A percentile compares a stretch with the other conserved stretches of the same genome.
phyloP scores from a whole-genome alignment of 768 basidiomycete genomes.

The Tricholoma bakamatsutake region DNA sequence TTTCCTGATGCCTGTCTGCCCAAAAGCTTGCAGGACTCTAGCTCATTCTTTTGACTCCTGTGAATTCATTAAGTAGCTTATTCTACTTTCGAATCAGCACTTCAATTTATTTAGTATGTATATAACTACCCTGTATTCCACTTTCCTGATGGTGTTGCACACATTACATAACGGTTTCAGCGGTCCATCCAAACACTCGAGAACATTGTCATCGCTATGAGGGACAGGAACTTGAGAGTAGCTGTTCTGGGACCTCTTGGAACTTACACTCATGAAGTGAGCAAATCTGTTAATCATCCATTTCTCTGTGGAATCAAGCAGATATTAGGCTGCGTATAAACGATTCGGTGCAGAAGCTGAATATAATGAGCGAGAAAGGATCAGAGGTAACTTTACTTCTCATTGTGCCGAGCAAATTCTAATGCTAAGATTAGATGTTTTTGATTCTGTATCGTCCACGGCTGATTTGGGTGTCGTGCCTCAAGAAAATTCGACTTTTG shows the following conservation, averaged over 20 bases:
- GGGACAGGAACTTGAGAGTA: conserved; percentile 20
- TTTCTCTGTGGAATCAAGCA: neutral
- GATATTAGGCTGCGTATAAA: conserved; percentile 33
- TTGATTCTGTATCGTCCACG: conserved; percentile 40
- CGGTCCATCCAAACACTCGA: too few species aligned
- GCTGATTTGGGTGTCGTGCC: conserved; percentile 61
- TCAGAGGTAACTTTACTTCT: conserved; percentile 22
- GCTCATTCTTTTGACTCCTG: conserved; percentile 29
- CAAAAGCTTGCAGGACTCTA: conserved; percentile 29
- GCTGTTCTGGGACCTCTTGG: conserved; percentile 64
- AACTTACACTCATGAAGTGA: conserved; percentile 60
- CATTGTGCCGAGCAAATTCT: neutral
- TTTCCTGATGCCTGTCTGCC: conserved; percentile 24
- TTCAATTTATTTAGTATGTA: neutral
- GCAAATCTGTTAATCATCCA: neutral
- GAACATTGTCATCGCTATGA: neutral
- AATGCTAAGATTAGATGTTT: conserved; percentile 45
- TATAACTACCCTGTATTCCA: neutral
- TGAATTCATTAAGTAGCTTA: conserved; percentile 8
- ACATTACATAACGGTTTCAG: neutral
- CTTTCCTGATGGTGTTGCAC: neutral
- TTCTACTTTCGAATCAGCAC: too few species aligned
- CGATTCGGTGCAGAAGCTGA: conserved; percentile 26
- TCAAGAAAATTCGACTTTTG: conserved; percentile 76
- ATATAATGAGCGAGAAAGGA: conserved; percentile 30